phyloP scores from a whole-genome alignment of 1,139 yeast genomes.

The Geotrichum klebahnii region DNA sequence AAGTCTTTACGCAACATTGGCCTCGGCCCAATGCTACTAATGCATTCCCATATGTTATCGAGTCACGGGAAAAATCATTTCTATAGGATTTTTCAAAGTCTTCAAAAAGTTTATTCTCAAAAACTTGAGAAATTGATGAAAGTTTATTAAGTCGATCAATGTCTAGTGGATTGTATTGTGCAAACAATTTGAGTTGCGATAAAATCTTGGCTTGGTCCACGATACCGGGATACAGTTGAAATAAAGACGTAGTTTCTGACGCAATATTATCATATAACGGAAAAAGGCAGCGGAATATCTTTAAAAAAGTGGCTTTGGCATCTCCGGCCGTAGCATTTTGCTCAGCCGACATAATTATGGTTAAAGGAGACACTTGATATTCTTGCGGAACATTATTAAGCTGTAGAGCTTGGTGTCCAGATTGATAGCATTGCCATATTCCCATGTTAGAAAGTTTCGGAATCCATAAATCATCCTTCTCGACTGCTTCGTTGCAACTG shows the following conservation, averaged over 20 bases:
- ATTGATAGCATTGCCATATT: too few species aligned
- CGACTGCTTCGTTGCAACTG: constrained; percentile 38
- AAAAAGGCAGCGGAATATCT: constrained; percentile 26
- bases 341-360: background rate
- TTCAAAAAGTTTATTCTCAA: constrained; percentile 64
- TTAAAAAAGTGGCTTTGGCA: constrained; percentile 26
- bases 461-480: constrained; percentile 49
- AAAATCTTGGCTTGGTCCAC: constrained; percentile 35
- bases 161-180: constrained; percentile 42
- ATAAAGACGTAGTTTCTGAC: constrained; percentile 27
- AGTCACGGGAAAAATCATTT: constrained; percentile 45
- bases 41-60: constrained; percentile 37
- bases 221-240: constrained; percentile 27
- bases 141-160: constrained; percentile 42
- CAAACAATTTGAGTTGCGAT: constrained; percentile 33
- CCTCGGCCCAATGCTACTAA: constrained; percentile 41
- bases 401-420: too few species aligned
- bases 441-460: constrained; percentile 48
- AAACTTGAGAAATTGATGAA: constrained; percentile 52
- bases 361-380: background rate
- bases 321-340: constrained; percentile 18
- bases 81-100: constrained; percentile 62
- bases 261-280: constrained; percentile 34
- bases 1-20: constrained; percentile 43
- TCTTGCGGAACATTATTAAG: constrained; percentile 16